Conservation (phyloP, 2,329 filamentous ascomycete species). For the Alternaria gaisen region DNA sequence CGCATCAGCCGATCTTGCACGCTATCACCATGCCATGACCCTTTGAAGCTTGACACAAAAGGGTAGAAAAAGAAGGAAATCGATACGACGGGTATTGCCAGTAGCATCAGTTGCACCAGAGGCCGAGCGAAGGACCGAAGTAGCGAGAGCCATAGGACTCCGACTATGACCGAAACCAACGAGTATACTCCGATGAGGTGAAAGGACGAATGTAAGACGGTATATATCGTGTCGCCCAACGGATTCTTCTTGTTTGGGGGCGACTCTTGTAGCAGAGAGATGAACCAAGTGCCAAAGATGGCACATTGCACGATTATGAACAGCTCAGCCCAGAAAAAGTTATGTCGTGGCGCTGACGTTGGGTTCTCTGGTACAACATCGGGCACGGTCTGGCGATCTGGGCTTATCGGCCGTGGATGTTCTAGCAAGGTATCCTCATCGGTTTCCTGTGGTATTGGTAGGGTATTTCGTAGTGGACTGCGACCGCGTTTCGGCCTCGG, state of each 20-base stretch:
- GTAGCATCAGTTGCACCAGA: conserved; percentile 80
- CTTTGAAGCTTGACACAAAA: conserved; percentile 87
- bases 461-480: conserved; percentile 52
- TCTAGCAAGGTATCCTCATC: conserved; percentile 60
- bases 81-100: conserved; percentile 86
- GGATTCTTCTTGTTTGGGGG: conserved; percentile 72
- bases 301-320: conserved; percentile 86
- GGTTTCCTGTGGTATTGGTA: conserved; percentile 60
- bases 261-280: conserved; percentile 89
- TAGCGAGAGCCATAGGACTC: conserved; percentile 87
- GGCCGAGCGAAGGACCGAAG: conserved; percentile 86
- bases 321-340: conserved; percentile 89
- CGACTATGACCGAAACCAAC: conserved; percentile 85
- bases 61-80: conserved; percentile 92
- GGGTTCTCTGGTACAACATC: conserved; percentile 64
- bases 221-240: conserved; percentile 93
- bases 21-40: conserved; percentile 74
- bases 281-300: conserved; percentile 85
- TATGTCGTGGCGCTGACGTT: conserved; percentile 65
- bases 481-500: conserved; percentile 50
- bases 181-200: conserved; percentile 92
- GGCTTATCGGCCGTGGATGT: conserved; percentile 56
- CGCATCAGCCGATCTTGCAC: conserved; percentile 91
- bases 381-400: conserved; percentile 63
- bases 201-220: conserved; percentile 84